A percentile compares a stretch with the other conserved stretches of the same genome.
Evolutionary conservation across 208 protist species (phyloP).

Genomic region (Angomonas deanei): DNA sequence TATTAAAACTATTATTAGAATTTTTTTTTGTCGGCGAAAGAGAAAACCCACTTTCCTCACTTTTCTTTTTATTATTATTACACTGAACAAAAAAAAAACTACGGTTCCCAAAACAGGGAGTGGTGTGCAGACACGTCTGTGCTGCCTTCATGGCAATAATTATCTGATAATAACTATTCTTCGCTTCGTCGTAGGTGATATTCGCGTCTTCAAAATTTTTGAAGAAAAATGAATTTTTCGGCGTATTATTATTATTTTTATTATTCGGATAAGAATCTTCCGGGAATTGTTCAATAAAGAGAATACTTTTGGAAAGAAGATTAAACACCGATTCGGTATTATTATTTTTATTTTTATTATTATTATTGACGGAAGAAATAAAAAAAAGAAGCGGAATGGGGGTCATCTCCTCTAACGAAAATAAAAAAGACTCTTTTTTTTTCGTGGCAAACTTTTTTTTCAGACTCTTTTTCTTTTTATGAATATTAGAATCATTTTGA

Average conservation of each 20-base stretch:
- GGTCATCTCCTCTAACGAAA: neutral
- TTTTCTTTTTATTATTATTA: no score
- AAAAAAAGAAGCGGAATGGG: neutral
- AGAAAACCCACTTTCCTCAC: no score
- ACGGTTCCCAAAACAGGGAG: slow-evolving; percentile 70
- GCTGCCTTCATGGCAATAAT: slow-evolving; percentile 55
- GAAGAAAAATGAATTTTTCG: no score
- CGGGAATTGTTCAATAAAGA: no score
- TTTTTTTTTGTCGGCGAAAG: no score
- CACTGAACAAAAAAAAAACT: slow-evolving; percentile 68
- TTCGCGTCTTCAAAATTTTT: neutral
- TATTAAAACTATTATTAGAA: no score
- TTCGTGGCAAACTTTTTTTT: neutral
- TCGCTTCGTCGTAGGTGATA: neutral
- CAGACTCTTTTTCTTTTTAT: no score
- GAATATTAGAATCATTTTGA: no score
- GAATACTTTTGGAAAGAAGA: neutral
- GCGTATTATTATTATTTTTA: neutral
- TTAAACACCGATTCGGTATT: neutral
- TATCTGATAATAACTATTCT: slow-evolving; percentile 33
- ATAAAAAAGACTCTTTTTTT: neutral
- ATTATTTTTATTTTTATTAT: neutral
- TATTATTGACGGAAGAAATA: neutral
- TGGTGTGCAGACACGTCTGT: slow-evolving; percentile 42
- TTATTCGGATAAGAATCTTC: neutral